phyloP scores from a whole-genome alignment of 2,329 filamentous ascomycete species.

The Pseudopithomyces maydicus region DNA sequence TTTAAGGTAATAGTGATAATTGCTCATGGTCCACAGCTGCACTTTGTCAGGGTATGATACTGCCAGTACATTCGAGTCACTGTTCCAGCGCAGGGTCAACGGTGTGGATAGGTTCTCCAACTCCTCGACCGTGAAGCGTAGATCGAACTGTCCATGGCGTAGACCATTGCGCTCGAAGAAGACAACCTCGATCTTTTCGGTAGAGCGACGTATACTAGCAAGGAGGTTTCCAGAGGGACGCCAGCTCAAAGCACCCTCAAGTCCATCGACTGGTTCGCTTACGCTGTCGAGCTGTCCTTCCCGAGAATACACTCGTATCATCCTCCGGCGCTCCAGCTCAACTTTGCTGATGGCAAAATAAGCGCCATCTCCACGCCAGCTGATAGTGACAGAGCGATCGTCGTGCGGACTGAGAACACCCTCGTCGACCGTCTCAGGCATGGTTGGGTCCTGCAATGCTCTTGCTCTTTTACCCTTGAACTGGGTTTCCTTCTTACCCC shows the following conservation, averaged over 20 bases:
- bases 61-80: constrained; percentile 87
- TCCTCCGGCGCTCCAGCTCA: constrained; percentile 71
- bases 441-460: constrained; percentile 88
- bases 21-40: constrained; percentile 97
- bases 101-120: constrained; percentile 59
- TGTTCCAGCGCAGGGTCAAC: constrained; percentile 82
- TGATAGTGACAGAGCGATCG: constrained; percentile 73
- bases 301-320: constrained; percentile 87
- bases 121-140: constrained; percentile 69
- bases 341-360: constrained; percentile 86
- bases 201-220: constrained; percentile 78
- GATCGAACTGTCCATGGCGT: constrained; percentile 90
- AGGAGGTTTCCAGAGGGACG: constrained; percentile 88
- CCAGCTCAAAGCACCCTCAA: constrained; percentile 91
- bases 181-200: constrained; percentile 75
- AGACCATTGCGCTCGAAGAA: constrained; percentile 99
- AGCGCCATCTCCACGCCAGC: constrained; percentile 92
- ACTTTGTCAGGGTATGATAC: constrained; percentile 74
- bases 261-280: constrained; percentile 89
- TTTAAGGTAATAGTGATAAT: constrained; percentile 98
- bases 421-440: constrained; percentile 89
- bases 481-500: constrained; percentile 98
- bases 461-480: constrained; percentile 90
- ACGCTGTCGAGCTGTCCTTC: constrained; percentile 91
- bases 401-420: constrained; percentile 78